Base-by-base conservation (phyloP, 352 stramenopile genomes). In the Phytophthora aleatoria region DNA sequence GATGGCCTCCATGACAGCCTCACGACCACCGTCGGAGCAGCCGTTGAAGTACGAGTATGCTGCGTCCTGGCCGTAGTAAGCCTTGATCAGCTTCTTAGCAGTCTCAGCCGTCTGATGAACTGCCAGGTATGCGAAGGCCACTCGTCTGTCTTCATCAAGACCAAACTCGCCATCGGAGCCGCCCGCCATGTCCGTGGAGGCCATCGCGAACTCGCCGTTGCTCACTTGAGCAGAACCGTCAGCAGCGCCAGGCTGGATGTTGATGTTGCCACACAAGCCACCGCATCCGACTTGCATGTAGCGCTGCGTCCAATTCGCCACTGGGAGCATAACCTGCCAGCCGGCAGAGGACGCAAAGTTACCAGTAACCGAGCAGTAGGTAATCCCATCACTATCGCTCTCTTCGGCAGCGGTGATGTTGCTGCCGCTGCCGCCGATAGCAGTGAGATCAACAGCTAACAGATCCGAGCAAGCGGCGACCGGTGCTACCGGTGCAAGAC, bases 1-100 rank as follows among this genome's bases (percentile, higher is more conserved):
- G 26, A 81, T 59, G 5, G 69, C 69, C 44, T 74, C 63, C 73
- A 81, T 81, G 11, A 78, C 63, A 15, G 69, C 73, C 56, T 81
- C 73, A 2, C 73, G 73, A 35, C 73, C 73, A 33, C 73, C 73
- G 7, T 81, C 73, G 2, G 73, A 81, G 57, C 73, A 81, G 20
- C 73, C 69, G 51, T 69, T 81, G 57, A 83, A 83, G 62, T 83
- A 83, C 38, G 72, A 73, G 41, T 76, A 81, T 38, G 50, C 56
- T 38, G 44, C 61, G 13, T 63, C 63, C 52, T 80, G 74, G 5
- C 69, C 72, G 50, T 83, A 79, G 61, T 73, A 83, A 28, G 55
- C 30, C 39, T 69, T 55, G 50, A 80, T 81, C 39, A 83, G 57
- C 50, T 71, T 49, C 65, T 83, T 83, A 38, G 74, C 62, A 3